Conservation (phyloP, 1,284 basidiomycete species). For the Chalciporus sp. region DNA sequence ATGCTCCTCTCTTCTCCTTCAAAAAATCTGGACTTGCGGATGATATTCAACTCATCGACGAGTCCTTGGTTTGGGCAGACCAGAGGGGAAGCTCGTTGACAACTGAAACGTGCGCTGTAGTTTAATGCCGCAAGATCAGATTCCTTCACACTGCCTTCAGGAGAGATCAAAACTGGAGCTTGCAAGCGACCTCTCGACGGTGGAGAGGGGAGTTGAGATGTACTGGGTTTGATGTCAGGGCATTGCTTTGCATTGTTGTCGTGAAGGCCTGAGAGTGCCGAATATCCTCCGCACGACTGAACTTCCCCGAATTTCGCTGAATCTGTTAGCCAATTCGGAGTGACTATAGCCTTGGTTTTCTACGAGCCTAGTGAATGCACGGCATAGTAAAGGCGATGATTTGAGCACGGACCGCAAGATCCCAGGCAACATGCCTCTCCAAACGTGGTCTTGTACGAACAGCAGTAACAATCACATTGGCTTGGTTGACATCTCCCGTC, state of each 20-base stretch:
- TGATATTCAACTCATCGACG: conserved; percentile 56
- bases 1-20: conserved; percentile 68
- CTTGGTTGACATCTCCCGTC: conserved; percentile 45
- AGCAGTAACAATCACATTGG: conserved; percentile 67
- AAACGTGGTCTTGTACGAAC: conserved; percentile 66
- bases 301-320: conserved; percentile 48
- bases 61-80: conserved; percentile 67
- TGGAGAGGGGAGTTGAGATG: neutral
- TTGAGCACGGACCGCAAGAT: conserved; percentile 55
- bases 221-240: conserved; percentile 33
- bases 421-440: conserved; percentile 67
- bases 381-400: neutral
- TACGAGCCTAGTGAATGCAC: conserved; percentile 30
- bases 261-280: conserved; percentile 53
- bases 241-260: conserved; percentile 47
- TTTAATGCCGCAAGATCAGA: conserved; percentile 29
- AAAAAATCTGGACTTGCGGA: conserved; percentile 56
- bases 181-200: conserved; percentile 8
- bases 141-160: conserved; percentile 11
- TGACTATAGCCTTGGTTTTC: conserved; percentile 67
- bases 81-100: conserved; percentile 62
- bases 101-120: conserved; percentile 54
- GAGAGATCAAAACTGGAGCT: conserved; percentile 7
- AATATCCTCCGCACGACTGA: conserved; percentile 54
- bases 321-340: conserved; percentile 66